Conservation (phyloP, 352 stramenopile genomes). For the Phytophthora agathidicida region DNA sequence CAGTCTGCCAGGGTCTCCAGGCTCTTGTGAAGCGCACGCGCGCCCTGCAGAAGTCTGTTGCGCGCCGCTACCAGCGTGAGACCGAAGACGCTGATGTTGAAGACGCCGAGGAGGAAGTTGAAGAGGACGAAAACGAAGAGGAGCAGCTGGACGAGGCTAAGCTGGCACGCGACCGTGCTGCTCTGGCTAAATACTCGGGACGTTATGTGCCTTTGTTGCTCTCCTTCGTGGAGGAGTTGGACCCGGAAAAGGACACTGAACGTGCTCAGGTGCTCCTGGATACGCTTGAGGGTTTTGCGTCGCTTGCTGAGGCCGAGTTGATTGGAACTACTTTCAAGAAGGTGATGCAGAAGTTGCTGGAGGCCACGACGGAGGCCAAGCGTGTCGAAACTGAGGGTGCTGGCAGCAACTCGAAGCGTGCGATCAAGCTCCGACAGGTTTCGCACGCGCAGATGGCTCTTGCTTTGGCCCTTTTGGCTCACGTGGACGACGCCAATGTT, state of each 20-base stretch:
- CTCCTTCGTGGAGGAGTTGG: slow-evolving; percentile 83
- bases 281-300: slow-evolving; percentile 85
- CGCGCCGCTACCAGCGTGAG: slow-evolving; percentile 51
- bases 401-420: slow-evolving; percentile 46
- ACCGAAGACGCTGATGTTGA: slow-evolving; percentile 49
- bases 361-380: slow-evolving; percentile 84
- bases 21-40: slow-evolving; percentile 79
- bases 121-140: slow-evolving; percentile 50
- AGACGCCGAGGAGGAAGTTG: slow-evolving; percentile 38
- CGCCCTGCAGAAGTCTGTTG: slow-evolving; percentile 43
- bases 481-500: slow-evolving; percentile 83
- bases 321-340: slow-evolving; percentile 84
- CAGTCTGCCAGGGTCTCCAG: slow-evolving; percentile 87
- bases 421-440: slow-evolving; percentile 60
- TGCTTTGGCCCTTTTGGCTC: slow-evolving; percentile 73
- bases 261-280: slow-evolving; percentile 74
- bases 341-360: slow-evolving; percentile 90
- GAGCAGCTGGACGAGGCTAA: slow-evolving; percentile 81
- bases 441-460: slow-evolving; percentile 83
- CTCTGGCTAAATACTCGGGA: slow-evolving; percentile 77
- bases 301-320: slow-evolving; percentile 67
- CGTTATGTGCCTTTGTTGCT: slow-evolving; percentile 88
- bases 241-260: slow-evolving; percentile 79
- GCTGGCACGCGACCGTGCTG: slow-evolving; percentile 70
- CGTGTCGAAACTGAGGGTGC: slow-evolving; percentile 51